phyloP scores from a whole-genome alignment of 208 protist genomes.

The Hexamita inflata region DNA sequence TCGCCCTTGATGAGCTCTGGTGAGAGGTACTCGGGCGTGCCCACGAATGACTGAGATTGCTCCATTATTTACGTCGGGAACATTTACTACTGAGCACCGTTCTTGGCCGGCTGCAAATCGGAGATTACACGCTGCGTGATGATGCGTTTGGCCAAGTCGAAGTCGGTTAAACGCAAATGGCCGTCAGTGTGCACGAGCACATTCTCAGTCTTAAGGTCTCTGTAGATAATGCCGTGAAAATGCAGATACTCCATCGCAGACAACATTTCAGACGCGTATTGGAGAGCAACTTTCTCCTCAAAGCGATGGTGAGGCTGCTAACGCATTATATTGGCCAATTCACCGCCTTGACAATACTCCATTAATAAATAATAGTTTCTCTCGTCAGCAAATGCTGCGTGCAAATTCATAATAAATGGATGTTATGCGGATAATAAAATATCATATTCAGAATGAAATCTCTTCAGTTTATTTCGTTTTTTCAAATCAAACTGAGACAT shows the following conservation, averaged over 20 bases:
- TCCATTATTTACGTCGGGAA: not conserved
- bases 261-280: slow-evolving; percentile 50
- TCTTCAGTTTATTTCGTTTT: slow-evolving; percentile 17
- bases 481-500: not conserved
- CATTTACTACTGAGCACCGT: not conserved
- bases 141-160: slow-evolving; percentile 34
- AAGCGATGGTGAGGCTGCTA: slow-evolving; percentile 26
- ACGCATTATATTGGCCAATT: not conserved
- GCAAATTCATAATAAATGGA: slow-evolving; percentile 63
- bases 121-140: not conserved
- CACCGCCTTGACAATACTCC: slow-evolving; percentile 46
- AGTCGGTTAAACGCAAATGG: slow-evolving; percentile 37
- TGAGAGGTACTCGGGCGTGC: slow-evolving; percentile 53
- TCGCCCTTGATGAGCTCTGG: slow-evolving; percentile 50
- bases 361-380: slow-evolving; percentile 64
- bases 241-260: slow-evolving; percentile 51
- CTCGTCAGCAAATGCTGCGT: slow-evolving; percentile 64
- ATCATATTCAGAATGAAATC: slow-evolving; percentile 3
- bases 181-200: slow-evolving; percentile 35
- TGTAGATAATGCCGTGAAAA: slow-evolving; percentile 50
- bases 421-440: slow-evolving; percentile 43
- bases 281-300: slow-evolving; percentile 25
- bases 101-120: not conserved
- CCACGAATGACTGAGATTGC: slow-evolving; percentile 56
- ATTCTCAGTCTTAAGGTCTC: slow-evolving; percentile 43